These are phyloP conservation scores for Cystofilobasidium bisporidii DNA, from an alignment of 768 basidiomycete genomes.

Conservation along the genomic window DNA sequence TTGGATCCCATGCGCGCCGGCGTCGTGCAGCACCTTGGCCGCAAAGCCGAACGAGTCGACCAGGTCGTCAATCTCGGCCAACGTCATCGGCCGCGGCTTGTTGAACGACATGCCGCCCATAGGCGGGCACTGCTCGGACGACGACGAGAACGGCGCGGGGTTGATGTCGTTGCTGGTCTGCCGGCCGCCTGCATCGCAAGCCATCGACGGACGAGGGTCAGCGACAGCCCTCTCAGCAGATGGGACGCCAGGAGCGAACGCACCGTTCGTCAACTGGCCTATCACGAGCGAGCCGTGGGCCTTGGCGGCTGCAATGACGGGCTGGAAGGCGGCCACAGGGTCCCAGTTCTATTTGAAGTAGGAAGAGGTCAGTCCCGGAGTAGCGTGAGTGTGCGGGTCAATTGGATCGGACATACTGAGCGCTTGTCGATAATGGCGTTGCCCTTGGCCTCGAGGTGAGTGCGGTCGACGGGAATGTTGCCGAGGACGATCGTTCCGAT, in stretches of 20 bases:
- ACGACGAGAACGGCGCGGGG: conserved; percentile 32
- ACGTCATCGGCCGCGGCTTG: conserved; percentile 30
- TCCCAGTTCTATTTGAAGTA: conserved; percentile 27
- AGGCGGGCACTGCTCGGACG: conserved; percentile 29
- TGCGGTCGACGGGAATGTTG: conserved; percentile 35
- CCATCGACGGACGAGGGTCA: too few species aligned
- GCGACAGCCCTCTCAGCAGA: too few species aligned
- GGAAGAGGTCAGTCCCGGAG: not conserved
- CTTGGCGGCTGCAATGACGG: conserved; percentile 34
- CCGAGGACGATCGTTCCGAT: conserved; percentile 37
- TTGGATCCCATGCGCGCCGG: conserved; percentile 30
- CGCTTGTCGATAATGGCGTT: conserved; percentile 36
- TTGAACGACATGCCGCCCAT: conserved; percentile 29
- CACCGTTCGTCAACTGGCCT: conserved; percentile 38
- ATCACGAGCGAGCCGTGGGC: conserved; percentile 33
- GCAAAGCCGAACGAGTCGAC: conserved; percentile 32
- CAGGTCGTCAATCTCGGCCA: conserved; percentile 31
- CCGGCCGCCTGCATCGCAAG: too few species aligned
- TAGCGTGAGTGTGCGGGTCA: not conserved
- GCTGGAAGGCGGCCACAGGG: conserved; percentile 40
- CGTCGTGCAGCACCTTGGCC: conserved; percentile 30
- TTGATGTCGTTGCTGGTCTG: conserved; percentile 30
- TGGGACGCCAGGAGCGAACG: too few species aligned
- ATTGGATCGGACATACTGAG: too few species aligned
- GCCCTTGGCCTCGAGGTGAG: conserved; percentile 34